These are phyloP conservation scores for Marchantia polymorpha DNA, from an alignment of 225 moss, liverwort and hornwort species.

Conservation along the genomic window DNA sequence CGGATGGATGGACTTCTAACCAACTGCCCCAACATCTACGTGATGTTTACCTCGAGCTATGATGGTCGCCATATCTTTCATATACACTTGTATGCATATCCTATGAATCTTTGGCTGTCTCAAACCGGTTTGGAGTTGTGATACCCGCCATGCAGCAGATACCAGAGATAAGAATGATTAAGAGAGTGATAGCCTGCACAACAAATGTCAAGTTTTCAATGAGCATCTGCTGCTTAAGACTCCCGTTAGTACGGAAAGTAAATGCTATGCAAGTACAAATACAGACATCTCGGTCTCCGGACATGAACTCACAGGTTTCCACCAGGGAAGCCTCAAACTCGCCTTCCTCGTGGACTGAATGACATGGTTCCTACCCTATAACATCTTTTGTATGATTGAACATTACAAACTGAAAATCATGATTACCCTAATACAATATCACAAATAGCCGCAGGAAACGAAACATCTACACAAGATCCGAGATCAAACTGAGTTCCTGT, in stretches of 20 bases:
- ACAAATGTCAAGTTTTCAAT: background rate
- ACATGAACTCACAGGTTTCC: no score
- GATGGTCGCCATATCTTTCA: background rate
- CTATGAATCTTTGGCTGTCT: conserved; percentile 37
- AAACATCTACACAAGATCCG: no score
- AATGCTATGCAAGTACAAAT: background rate
- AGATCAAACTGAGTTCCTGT: no score
- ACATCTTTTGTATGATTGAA: no score
- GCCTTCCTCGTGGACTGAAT: no score
- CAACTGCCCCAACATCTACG: conserved; percentile 2
- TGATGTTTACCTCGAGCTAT: background rate
- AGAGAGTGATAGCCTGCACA: conserved; percentile 36
- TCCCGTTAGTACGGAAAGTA: background rate
- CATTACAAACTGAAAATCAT: no score
- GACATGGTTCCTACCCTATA: no score
- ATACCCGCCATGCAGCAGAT: conserved; percentile 54
- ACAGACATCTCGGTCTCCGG: background rate
- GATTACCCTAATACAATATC: no score
- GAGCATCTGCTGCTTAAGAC: background rate
- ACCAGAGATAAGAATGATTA: conserved; percentile 50
- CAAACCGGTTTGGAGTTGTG: conserved; percentile 38
- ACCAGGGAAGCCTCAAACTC: no score
- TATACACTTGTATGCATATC: background rate
- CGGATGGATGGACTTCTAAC: background rate
- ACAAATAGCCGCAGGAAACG: no score